Conservation (phyloP, 495 filamentous ascomycete species). For the Tuber borchii region DNA sequence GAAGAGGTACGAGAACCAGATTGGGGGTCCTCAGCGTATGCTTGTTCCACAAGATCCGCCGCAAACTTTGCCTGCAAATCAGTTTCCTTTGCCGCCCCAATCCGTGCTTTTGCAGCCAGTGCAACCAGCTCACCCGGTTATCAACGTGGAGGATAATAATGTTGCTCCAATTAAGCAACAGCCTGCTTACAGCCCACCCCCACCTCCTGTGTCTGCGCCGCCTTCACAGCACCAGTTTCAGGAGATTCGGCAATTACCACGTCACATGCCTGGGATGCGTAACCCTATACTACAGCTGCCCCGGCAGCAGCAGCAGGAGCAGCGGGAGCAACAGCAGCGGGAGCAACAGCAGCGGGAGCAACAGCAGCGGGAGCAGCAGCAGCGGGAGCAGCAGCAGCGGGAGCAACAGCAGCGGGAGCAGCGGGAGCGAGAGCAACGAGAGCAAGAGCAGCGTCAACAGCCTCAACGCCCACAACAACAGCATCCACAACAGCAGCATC, state of each 20-base stretch:
- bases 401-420: not conserved
- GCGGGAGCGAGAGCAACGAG: slow-evolving; percentile 6
- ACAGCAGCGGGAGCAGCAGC: not conserved
- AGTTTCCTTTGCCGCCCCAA: not conserved
- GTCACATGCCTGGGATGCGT: not conserved
- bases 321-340: not conserved
- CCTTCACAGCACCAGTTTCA: slow-evolving; percentile 1
- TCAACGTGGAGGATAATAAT: not conserved
- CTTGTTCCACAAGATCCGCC: slow-evolving; percentile 12
- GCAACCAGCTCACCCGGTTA: not conserved
- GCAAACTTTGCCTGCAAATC: not conserved
- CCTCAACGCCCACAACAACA: not conserved
- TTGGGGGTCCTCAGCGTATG: slow-evolving; percentile 17
- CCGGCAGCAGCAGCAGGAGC: not conserved
- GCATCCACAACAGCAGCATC: slow-evolving; percentile 12
- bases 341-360: not conserved
- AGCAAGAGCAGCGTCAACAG: slow-evolving; percentile 6
- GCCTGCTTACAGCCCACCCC: not conserved
- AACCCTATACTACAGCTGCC: not conserved
- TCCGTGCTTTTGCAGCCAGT: slow-evolving; percentile 5
- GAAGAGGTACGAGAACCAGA: slow-evolving; percentile 36
- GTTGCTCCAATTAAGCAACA: not conserved
- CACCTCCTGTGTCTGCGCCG: slow-evolving; percentile 3
- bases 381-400: not conserved
- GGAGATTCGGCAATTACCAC: slow-evolving; percentile 1